Percentiles rank a stretch among this genome's conserved stretches.
These are phyloP conservation scores for Thymus quinquecostatus DNA, from an alignment of 257 asterid genomes.

Conservation along the genomic window DNA sequence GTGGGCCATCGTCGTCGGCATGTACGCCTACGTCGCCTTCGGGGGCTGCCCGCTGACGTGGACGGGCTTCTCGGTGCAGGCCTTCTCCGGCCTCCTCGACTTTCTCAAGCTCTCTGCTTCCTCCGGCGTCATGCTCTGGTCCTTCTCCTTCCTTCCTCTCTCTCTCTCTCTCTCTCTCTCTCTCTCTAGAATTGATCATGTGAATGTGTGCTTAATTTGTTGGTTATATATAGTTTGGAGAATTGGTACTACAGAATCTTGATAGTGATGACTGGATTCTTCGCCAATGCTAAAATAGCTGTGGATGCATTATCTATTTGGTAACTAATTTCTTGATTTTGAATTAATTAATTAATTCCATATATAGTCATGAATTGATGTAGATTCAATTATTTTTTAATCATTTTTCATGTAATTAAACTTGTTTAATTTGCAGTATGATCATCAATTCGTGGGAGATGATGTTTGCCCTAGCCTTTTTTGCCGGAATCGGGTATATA, in stretches of 20 bases:
- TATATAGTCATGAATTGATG: too few relatives aligned
- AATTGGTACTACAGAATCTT: constrained; percentile 66
- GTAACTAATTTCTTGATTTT: constrained; percentile 22
- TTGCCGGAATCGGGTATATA: constrained; percentile 52
- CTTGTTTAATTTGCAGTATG: too few relatives aligned
- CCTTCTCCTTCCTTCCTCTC: neutral
- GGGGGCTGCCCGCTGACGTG: constrained; percentile 59
- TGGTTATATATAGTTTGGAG: constrained; percentile 51
- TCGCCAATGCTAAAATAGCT: constrained; percentile 45
- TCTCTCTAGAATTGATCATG: neutral
- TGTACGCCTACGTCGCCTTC: constrained; percentile 35
- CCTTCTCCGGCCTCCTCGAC: constrained; percentile 48
- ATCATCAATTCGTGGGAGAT: constrained; percentile 58
- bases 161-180: neutral
- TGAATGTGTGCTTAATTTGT: neutral
- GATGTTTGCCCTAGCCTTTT: constrained; percentile 61
- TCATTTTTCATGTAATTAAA: too few relatives aligned
- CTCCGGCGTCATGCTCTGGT: constrained; percentile 61
- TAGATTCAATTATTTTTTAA: too few relatives aligned
- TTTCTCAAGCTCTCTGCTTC: constrained; percentile 47
- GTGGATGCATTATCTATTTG: constrained; percentile 63
- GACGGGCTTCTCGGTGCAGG: constrained; percentile 48
- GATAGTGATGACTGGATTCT: constrained; percentile 53
- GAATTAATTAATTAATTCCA: too few relatives aligned
- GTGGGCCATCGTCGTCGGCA: constrained; percentile 44